Base-by-base conservation (phyloP, 225 moss, liverwort and hornwort species). In the Sphagnum tenellum region DNA sequence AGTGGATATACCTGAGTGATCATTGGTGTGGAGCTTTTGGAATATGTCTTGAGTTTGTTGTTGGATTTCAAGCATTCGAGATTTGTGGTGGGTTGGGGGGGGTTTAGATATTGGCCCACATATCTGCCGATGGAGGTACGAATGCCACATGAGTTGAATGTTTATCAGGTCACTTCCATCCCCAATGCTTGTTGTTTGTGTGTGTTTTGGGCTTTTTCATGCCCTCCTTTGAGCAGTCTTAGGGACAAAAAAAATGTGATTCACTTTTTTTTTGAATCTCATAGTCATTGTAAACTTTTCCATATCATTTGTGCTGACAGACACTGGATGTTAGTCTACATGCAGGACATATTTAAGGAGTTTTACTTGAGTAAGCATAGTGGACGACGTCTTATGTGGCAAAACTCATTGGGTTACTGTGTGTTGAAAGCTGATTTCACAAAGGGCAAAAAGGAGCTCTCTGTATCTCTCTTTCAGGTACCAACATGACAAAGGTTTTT, bases 81-180 rank as follows among this genome's bases (percentile, higher is more conserved):
- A 48, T 58, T 2, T 58, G 58, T 58, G 14, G 58, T 7, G 44
- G 14, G 4, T 7, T 13, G 12, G 7, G 14, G 7, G 44, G 45
- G 47, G 10, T 71, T 67, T 77, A 96, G 96, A 49, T 96, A 96
- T 73, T 96, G 96, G 96, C 96, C 96, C 61, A 96, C 96, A 14
- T 96, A 96, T 71, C 92, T 92, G 55, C 96, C 96, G 9, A 96
- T 96, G 96, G 96, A 96, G 75, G 88, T 92, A 55, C 77, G 90
- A 67, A 88, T 96, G 51, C 96, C 96, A 29, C 92, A 87, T 62
- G 96, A 96, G 71, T 86, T 96, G 69, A 96, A 96, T 81, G 96
- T 87, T 60, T 96, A 96, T 74, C 96, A 96, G 87, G 87, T 87
- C 8, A 66, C 47, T 55, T 44, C 12, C 52, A 4, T 52, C 11